Evolutionary conservation across 164 flowering plant genomes (phyloP).

Genomic region (Vitis cinerea): DNA sequence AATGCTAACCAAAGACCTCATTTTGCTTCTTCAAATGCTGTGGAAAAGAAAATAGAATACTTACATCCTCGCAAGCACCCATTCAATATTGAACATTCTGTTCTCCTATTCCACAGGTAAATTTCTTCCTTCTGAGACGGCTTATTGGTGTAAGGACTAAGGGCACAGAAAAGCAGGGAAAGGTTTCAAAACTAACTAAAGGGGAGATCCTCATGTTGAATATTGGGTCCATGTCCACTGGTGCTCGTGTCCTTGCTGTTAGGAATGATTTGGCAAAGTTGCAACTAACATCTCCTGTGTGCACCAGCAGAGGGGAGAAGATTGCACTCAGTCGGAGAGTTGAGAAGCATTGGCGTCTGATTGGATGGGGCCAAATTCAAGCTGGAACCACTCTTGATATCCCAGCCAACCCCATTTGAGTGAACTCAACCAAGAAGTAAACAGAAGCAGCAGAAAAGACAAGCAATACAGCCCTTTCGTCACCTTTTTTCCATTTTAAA

Average conservation of each 20-base stretch:
- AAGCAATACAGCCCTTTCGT: too few relatives aligned
- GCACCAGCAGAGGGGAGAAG: conserved; percentile 92
- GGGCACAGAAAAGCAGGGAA: conserved; percentile 83
- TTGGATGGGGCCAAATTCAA: conserved; percentile 93
- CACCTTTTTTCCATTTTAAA: too few relatives aligned
- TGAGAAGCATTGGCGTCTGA: conserved; percentile 66
- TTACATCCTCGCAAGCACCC: too few relatives aligned
- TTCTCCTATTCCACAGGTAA: conserved; percentile 46
- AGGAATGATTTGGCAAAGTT: conserved; percentile 84
- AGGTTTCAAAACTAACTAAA: conserved; percentile 72
- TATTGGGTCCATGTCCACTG: conserved; percentile 94
- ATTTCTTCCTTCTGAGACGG: conserved; percentile 79
- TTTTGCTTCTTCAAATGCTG: too few relatives aligned
- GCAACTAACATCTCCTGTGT: conserved; percentile 84
- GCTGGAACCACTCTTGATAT: conserved; percentile 80
- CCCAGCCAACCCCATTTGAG: conserved; percentile 65
- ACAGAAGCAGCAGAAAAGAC: not conserved
- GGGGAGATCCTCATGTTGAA: conserved; percentile 86
- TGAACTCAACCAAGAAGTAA: not conserved
- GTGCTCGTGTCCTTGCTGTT: conserved; percentile 81
- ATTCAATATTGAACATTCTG: too few relatives aligned
- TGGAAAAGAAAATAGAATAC: too few relatives aligned
- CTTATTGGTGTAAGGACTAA: conserved; percentile 87
- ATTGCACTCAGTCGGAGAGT: conserved; percentile 80
- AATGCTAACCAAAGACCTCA: too few relatives aligned